Percentiles rank a stretch among this genome's conserved stretches.
Conservation (phyloP, 176 grass and related monocot species). For the Aegilops longissima region DNA sequence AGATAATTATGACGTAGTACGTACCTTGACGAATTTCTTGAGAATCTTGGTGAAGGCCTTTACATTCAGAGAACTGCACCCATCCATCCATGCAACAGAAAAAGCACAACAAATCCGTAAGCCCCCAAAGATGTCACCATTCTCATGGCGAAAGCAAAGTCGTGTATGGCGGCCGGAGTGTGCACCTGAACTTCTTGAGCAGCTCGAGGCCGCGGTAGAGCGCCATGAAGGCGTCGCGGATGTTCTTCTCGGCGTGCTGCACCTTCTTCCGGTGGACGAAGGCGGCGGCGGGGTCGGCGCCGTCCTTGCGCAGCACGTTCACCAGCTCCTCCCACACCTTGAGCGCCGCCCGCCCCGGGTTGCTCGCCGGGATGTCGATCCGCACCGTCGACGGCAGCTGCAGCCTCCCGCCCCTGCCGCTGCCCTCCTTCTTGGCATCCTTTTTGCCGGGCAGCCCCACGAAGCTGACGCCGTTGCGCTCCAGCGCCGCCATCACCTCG, state of each 20-base stretch:
- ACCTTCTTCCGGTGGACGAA: conserved; percentile 85
- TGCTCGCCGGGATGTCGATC: conserved; percentile 89
- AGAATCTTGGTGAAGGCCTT: conserved; percentile 90
- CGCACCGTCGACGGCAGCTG: conserved; percentile 47
- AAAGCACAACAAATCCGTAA: background rate
- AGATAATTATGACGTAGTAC: background rate
- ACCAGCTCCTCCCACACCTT: conserved; percentile 88
- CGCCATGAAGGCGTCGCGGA: conserved; percentile 75
- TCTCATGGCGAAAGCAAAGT: background rate
- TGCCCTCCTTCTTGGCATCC: conserved; percentile 49
- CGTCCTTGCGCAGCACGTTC: conserved; percentile 82
- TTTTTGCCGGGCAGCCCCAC: conserved; percentile 45
- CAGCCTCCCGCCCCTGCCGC: conserved; percentile 26
- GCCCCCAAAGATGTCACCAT: background rate
- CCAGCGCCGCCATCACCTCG: conserved; percentile 87
- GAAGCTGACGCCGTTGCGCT: conserved; percentile 84
- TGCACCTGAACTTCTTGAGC: conserved; percentile 87
- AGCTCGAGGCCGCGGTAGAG: conserved; percentile 80
- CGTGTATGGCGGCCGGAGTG: background rate
- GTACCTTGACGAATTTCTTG: conserved; percentile 96
- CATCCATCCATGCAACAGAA: conserved; percentile 33
- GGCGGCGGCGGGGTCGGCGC: conserved; percentile 49
- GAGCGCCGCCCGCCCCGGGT: conserved; percentile 53
- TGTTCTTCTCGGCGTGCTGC: conserved; percentile 94
- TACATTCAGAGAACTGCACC: conserved; percentile 78